Percentiles rank a stretch among this genome's conserved stretches.
These are phyloP conservation scores for Annulohypoxylon nitens DNA, from an alignment of 495 filamentous ascomycete species.

Conservation along the genomic window DNA sequence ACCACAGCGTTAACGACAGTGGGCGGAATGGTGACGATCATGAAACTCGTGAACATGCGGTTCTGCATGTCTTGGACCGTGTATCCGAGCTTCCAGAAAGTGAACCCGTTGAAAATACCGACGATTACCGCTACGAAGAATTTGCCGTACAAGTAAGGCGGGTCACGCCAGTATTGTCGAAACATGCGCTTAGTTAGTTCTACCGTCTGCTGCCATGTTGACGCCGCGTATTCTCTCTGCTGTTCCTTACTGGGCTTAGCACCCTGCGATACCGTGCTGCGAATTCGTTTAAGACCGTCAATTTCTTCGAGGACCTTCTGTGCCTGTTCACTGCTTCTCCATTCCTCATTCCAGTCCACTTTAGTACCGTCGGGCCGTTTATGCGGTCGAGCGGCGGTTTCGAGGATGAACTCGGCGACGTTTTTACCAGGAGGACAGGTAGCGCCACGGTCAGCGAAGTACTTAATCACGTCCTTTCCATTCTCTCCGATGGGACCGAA, in stretches of 20 bases:
- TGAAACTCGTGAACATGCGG: constrained; percentile 81
- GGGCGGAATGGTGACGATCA: constrained; percentile 80
- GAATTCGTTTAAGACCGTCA: constrained; percentile 68
- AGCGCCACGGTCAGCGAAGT: constrained; percentile 74
- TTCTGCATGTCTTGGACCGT: constrained; percentile 79
- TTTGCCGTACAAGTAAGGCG: constrained; percentile 79
- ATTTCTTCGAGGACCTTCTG: constrained; percentile 75
- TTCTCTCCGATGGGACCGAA: constrained; percentile 71
- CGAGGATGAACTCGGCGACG: constrained; percentile 87
- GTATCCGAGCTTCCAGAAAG: constrained; percentile 81
- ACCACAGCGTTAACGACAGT: constrained; percentile 80
- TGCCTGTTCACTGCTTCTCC: constrained; percentile 79
- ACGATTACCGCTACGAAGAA: constrained; percentile 64
- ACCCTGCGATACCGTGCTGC: constrained; percentile 55
- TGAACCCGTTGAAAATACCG: constrained; percentile 88
- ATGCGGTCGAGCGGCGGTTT: constrained; percentile 80
- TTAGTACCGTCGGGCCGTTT: constrained; percentile 74
- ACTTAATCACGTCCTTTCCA: constrained; percentile 60
- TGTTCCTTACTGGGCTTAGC: constrained; percentile 6
- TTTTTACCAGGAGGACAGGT: constrained; percentile 75
- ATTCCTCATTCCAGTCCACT: constrained; percentile 84
- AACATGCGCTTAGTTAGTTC: constrained; percentile 73
- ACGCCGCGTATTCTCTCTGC: constrained; percentile 54
- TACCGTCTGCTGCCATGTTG: constrained; percentile 57
- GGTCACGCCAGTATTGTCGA: constrained; percentile 83